phyloP scores from a whole-genome alignment of 768 basidiomycete genomes.

The Podaxis sp. region DNA sequence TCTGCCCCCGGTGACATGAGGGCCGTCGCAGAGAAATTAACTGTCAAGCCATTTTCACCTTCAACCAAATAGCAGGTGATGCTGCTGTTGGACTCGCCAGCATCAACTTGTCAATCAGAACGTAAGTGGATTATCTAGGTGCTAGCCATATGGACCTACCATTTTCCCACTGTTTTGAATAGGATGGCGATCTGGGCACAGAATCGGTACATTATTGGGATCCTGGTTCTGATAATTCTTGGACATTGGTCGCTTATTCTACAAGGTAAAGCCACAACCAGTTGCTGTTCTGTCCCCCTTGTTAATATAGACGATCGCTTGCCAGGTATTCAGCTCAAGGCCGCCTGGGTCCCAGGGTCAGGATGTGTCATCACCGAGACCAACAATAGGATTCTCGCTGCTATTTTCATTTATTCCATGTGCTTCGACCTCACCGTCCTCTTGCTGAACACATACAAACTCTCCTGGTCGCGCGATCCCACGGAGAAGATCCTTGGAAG shows the following conservation, averaged over 20 bases:
- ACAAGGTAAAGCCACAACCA: constrained; percentile 39
- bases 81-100: constrained; percentile 55
- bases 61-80: constrained; percentile 50
- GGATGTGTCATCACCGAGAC: constrained; percentile 56
- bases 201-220: constrained; percentile 44
- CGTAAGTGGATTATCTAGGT: constrained; percentile 30
- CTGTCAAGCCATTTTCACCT: constrained; percentile 60
- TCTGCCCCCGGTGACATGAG: not conserved
- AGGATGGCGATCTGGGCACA: constrained; percentile 64
- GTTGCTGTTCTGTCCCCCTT: not conserved
- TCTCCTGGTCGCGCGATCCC: constrained; percentile 26
- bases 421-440: constrained; percentile 64
- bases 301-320: not conserved
- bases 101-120: constrained; percentile 55
- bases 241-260: constrained; percentile 71
- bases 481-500: constrained; percentile 21
- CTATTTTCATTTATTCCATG: constrained; percentile 77
- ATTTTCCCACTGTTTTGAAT: not conserved
- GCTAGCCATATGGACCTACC: not conserved
- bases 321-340: constrained; percentile 56
- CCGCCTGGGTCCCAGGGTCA: constrained; percentile 41
- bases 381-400: constrained; percentile 59
- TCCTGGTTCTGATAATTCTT: constrained; percentile 51
- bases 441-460: constrained; percentile 54
- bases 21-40: constrained; percentile 39